A percentile compares a stretch with the other conserved stretches of the same genome.
Conservation (phyloP, 257 asterid genomes). For the Orobanche coerulescens region DNA sequence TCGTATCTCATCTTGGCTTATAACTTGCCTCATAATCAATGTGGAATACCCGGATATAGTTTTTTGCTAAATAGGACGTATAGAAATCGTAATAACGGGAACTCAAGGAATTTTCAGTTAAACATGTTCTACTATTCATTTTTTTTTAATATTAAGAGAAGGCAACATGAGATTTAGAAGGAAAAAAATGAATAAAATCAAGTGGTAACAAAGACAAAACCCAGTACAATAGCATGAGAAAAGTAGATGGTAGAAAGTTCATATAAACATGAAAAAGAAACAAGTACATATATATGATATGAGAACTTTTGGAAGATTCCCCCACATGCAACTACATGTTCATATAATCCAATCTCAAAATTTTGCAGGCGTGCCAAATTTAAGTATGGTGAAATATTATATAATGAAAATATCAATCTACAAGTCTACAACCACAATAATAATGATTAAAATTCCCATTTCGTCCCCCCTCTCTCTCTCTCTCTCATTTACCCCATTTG, state of each 20-base stretch:
- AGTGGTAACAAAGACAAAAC: background rate
- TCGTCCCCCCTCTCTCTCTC: too few relatives aligned
- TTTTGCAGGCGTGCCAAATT: slow-evolving; percentile 68
- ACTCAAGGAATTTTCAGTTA: too few relatives aligned
- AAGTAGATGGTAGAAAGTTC: slow-evolving; percentile 33
- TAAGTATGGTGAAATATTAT: slow-evolving; percentile 87
- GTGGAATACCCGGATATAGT: too few relatives aligned
- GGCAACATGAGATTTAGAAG: background rate
- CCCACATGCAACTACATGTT: slow-evolving; percentile 29
- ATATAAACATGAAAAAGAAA: slow-evolving; percentile 25
- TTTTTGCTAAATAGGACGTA: too few relatives aligned
- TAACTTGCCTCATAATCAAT: too few relatives aligned
- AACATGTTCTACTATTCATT: too few relatives aligned
- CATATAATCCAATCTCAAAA: slow-evolving; percentile 32
- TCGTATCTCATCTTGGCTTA: too few relatives aligned
- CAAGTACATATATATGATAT: slow-evolving; percentile 12
- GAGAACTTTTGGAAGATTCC: slow-evolving; percentile 14
- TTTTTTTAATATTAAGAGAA: background rate
- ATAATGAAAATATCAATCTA: slow-evolving; percentile 54
- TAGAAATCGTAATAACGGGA: too few relatives aligned
- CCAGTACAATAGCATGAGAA: slow-evolving; percentile 6
- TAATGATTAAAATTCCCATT: background rate
- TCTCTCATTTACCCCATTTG: slow-evolving; percentile 5
- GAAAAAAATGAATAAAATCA: background rate
- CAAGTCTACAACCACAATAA: slow-evolving; percentile 19